Percentiles rank a stretch among this genome's conserved stretches.
These are phyloP conservation scores for Endothia cerciana DNA, from an alignment of 2,329 filamentous ascomycete species.

Conservation along the genomic window DNA sequence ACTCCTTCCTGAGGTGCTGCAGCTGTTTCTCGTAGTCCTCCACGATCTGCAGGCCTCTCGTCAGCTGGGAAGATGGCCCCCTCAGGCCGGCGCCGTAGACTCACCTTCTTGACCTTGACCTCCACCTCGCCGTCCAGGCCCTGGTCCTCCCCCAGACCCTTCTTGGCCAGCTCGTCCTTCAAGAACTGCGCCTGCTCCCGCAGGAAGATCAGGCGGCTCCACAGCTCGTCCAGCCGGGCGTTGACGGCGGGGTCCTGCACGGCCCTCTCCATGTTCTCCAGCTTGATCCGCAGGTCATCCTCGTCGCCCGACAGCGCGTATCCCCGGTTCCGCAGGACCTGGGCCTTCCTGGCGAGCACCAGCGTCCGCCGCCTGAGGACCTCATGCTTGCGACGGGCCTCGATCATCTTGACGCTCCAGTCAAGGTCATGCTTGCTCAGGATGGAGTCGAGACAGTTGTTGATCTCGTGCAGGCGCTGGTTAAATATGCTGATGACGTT, in stretches of 20 bases:
- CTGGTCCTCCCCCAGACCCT: conserved; percentile 59
- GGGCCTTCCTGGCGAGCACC: conserved; percentile 76
- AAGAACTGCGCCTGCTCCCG: conserved; percentile 73
- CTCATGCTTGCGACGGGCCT: conserved; percentile 73
- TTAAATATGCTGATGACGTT: conserved; percentile 72
- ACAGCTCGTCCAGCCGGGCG: conserved; percentile 81
- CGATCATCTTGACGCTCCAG: conserved; percentile 73
- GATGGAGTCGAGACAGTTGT: conserved; percentile 71
- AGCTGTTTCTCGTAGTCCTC: conserved; percentile 84
- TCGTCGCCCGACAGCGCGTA: conserved; percentile 81
- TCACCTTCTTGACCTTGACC: conserved; percentile 74
- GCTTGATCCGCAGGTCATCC: conserved; percentile 74
- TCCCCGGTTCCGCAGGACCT: conserved; percentile 78
- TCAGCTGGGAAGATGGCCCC: conserved; percentile 27
- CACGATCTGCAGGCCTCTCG: conserved; percentile 61
- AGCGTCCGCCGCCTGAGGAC: conserved; percentile 74
- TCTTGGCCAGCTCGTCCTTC: conserved; percentile 73
- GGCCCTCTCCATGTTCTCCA: conserved; percentile 69
- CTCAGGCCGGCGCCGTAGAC: conserved; percentile 30
- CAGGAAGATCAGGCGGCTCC: conserved; percentile 78
- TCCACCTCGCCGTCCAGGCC: conserved; percentile 71
- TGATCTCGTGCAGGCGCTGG: conserved; percentile 76
- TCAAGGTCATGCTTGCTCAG: conserved; percentile 77
- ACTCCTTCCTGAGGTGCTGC: conserved; percentile 73
- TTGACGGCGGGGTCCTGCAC: conserved; percentile 76